These are phyloP conservation scores for Lachancea sp. DNA, from an alignment of 805 yeast genomes.

Conservation along the genomic window DNA sequence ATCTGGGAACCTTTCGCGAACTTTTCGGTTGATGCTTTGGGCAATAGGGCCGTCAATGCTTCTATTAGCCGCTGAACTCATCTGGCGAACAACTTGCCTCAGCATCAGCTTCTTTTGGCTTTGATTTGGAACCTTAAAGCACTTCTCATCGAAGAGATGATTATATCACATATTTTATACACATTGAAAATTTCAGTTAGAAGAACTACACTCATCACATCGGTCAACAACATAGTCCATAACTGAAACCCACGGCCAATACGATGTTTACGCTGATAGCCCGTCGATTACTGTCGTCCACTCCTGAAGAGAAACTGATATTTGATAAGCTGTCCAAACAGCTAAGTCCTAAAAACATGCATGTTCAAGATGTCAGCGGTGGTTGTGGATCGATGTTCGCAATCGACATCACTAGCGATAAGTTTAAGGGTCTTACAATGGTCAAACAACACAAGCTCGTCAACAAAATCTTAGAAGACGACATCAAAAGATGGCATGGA, in stretches of 20 bases:
- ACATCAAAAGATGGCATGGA: conserved; percentile 91
- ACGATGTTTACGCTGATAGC: conserved; percentile 4
- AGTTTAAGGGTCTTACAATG: conserved; percentile 76
- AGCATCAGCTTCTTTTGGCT: conserved; percentile 2
- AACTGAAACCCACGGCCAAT: neutral
- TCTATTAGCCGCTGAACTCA: conserved; percentile 18
- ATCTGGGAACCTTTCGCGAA: conserved; percentile 30
- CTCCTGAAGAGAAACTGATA: conserved; percentile 52
- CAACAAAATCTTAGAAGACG: conserved; percentile 73
- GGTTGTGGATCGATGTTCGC: conserved; percentile 99
- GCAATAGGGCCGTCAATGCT: conserved; percentile 41
- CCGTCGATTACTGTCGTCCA: conserved; percentile 17
- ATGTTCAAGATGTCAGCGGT: conserved; percentile 79
- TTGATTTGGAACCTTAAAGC: too few relatives aligned
- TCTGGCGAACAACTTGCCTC: conserved; percentile 6
- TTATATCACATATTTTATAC: too few relatives aligned
- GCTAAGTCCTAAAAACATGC: conserved; percentile 54
- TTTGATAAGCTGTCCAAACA: conserved; percentile 47
- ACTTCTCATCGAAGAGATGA: too few relatives aligned
- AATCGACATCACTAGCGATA: conserved; percentile 61
- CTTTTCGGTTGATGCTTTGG: conserved; percentile 39
- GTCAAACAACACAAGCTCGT: conserved; percentile 90
- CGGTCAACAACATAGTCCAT: neutral
- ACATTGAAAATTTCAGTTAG: neutral
- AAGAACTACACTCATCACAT: too few relatives aligned